Percentiles rank a stretch among this genome's conserved stretches.
Conservation (phyloP, 2,329 filamentous ascomycete species). For the Botryotinia convoluta region DNA sequence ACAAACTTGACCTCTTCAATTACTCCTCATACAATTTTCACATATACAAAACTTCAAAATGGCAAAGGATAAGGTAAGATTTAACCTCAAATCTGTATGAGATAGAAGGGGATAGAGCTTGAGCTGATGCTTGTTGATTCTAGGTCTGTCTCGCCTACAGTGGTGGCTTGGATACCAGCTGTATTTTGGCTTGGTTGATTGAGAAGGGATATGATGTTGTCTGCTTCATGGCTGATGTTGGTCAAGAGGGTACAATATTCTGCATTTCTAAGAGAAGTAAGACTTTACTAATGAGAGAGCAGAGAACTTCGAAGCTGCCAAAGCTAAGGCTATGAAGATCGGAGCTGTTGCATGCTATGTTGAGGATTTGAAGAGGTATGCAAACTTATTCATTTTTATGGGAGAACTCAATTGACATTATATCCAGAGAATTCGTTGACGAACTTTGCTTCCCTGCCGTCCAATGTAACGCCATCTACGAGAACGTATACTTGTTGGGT, state of each 20-base stretch:
- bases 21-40: not conserved
- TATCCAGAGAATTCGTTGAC: conserved; percentile 67
- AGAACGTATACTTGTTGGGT: conserved; percentile 63
- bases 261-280: conserved; percentile 24
- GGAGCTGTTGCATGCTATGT: conserved; percentile 43
- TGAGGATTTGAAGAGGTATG: conserved; percentile 55
- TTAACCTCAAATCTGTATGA: not conserved
- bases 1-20: not conserved
- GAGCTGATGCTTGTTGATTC: conserved; percentile 23
- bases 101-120: conserved; percentile 14
- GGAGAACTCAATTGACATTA: not conserved
- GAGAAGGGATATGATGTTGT: conserved; percentile 49
- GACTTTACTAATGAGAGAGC: conserved; percentile 21
- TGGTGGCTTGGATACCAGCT: conserved; percentile 47
- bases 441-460: conserved; percentile 73
- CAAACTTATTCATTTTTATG: not conserved
- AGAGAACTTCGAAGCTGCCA: conserved; percentile 71
- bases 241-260: conserved; percentile 53
- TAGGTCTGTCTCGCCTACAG: conserved; percentile 45
- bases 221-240: conserved; percentile 65
- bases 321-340: conserved; percentile 62
- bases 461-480: conserved; percentile 69
- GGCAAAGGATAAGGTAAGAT: conserved; percentile 34
- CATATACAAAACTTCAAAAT: conserved; percentile 23
- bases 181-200: conserved; percentile 46